phyloP scores from a whole-genome alignment of 176 grass and related monocot genomes.

The Bonia amplexicaulis region DNA sequence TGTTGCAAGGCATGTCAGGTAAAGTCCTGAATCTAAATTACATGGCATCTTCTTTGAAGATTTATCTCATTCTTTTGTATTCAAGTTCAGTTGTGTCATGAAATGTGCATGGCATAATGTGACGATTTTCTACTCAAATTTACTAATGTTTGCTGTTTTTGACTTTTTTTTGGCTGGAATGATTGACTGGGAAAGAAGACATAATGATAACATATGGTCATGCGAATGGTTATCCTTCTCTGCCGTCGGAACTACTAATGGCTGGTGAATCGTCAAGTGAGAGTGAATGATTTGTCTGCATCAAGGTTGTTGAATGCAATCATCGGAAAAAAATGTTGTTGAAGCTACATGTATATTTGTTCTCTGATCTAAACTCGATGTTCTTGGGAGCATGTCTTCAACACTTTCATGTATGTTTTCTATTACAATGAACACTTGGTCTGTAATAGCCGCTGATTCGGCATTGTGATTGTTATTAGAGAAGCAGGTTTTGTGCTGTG shows the following conservation, averaged over 20 bases:
- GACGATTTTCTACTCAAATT: not conserved
- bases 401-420: not conserved
- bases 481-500: not conserved
- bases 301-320: not conserved
- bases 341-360: not conserved
- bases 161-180: too few species aligned
- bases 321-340: not conserved
- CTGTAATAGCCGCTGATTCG: not conserved
- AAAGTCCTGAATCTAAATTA: not conserved
- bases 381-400: not conserved
- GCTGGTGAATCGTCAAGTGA: not conserved
- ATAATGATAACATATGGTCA: too few species aligned
- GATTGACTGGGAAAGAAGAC: too few species aligned
- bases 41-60: not conserved
- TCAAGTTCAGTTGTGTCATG: not conserved
- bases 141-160: too few species aligned
- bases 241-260: too few species aligned
- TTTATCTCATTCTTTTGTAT: not conserved
- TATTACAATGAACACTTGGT: not conserved
- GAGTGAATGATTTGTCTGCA: not conserved
- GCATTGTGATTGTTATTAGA: not conserved
- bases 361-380: not conserved
- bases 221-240: too few species aligned
- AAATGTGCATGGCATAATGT: not conserved
- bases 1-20: not conserved